Conservation (phyloP, 257 asterid species). For the Sherardia arvensis region DNA sequence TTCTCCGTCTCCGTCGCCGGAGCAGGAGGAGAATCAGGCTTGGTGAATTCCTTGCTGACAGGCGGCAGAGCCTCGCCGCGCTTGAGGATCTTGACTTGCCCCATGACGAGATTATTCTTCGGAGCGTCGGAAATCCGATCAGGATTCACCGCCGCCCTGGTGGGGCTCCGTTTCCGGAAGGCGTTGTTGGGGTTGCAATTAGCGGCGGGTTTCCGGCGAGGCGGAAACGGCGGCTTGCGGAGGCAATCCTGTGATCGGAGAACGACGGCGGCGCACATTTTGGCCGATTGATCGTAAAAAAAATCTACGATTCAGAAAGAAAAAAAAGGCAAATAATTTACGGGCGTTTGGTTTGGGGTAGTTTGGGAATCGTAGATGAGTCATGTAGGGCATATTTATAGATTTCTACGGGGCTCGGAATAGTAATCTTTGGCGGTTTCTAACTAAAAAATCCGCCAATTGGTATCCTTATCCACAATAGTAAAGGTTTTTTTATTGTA, state of each 20-base stretch:
- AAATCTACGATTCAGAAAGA: neutral
- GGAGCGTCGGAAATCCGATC: neutral
- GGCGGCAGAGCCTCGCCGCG: conserved; percentile 23
- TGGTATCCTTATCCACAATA: neutral
- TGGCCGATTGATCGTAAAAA: neutral
- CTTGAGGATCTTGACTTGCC: conserved; percentile 26
- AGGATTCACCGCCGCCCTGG: neutral
- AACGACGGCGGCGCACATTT: conserved; percentile 9
- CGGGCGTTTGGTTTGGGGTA: neutral
- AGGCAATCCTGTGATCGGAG: conserved; percentile 11
- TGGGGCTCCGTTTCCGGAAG: conserved; percentile 8
- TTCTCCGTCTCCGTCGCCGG: neutral
- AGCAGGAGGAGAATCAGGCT: neutral
- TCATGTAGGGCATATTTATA: neutral
- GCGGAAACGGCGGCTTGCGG: neutral
- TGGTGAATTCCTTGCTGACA: neutral
- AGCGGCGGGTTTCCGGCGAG: neutral
- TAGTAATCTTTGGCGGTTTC: neutral
- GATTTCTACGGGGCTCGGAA: neutral
- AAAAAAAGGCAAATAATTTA: neutral
- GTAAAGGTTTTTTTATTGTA: neutral
- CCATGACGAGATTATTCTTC: conserved; percentile 22
- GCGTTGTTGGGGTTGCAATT: neutral
- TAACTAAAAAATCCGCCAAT: neutral
- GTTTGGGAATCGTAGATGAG: neutral